phyloP scores from a whole-genome alignment of 371 early-diverging fungal species.

The Mucor velutinosus region DNA sequence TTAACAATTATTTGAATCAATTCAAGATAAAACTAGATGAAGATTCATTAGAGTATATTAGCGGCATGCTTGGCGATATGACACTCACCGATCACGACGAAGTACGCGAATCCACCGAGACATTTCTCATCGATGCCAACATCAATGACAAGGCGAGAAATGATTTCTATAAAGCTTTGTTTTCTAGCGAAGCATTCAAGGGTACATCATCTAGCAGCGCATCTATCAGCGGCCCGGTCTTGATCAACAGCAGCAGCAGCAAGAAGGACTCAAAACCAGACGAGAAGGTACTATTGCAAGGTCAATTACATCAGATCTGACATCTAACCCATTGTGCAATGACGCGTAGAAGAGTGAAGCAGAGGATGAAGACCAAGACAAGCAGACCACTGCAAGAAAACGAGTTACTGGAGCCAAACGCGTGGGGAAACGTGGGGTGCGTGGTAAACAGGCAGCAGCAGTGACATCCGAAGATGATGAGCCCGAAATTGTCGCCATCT shows the following conservation, averaged over 20 bases:
- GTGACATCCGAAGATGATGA: constrained; percentile 5
- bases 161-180: constrained; percentile 40
- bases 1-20: constrained; percentile 12
- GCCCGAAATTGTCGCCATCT: constrained; percentile 71
- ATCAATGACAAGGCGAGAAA: constrained; percentile 47
- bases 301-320: not conserved
- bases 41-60: constrained; percentile 52
- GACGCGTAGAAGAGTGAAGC: not conserved
- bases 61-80: constrained; percentile 46
- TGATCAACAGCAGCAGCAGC: not conserved
- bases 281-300: not conserved
- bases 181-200: constrained; percentile 3
- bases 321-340: not conserved
- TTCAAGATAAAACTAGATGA: constrained; percentile 44
- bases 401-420: not conserved
- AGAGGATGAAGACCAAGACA: not conserved
- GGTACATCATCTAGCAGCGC: not conserved
- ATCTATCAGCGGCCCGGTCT: not conserved
- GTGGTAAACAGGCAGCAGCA: constrained; percentile 10
- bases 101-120: constrained; percentile 67
- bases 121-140: constrained; percentile 67
- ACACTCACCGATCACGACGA: constrained; percentile 33
- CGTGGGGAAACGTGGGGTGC: constrained; percentile 10
- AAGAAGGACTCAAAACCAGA: not conserved
- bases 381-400: not conserved